These are phyloP conservation scores for Blastobotrys buckinghamii DNA, from an alignment of 1,139 yeast species.

Conservation along the genomic window DNA sequence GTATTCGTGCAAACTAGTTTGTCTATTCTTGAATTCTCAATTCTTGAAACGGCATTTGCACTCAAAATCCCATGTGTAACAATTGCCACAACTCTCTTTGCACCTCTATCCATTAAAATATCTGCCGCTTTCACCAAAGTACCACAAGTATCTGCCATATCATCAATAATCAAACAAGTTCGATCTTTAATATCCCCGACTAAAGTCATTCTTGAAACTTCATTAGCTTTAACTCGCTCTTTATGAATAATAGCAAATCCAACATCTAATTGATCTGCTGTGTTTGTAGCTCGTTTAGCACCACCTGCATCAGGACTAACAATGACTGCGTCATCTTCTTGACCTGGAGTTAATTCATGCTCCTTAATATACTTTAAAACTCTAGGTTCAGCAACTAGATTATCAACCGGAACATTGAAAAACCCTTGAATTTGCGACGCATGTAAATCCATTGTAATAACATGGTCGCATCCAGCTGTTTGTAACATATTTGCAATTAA, in stretches of 20 bases:
- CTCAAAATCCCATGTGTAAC: constrained; percentile 93
- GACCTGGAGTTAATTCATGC: constrained; percentile 15
- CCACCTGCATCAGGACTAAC: constrained; percentile 99
- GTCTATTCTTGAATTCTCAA: constrained; percentile 70
- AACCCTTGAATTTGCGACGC: constrained; percentile 99
- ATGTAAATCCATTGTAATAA: constrained; percentile 94
- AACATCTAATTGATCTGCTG: constrained; percentile 86
- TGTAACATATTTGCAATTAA: constrained; percentile 91
- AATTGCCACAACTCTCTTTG: constrained; percentile 81
- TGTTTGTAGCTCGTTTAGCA: constrained; percentile 92
- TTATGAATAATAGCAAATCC: constrained; percentile 95
- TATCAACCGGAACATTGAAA: constrained; percentile 92
- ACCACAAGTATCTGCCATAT: constrained; percentile 99
- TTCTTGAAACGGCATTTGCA: constrained; percentile 76
- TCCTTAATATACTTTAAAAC: constrained; percentile 77
- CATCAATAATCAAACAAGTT: constrained; percentile 86
- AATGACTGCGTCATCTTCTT: constrained; percentile 59
- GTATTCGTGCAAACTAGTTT: constrained; percentile 90
- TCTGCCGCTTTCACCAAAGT: constrained; percentile 95
- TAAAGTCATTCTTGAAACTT: constrained; percentile 87
- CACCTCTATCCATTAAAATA: constrained; percentile 70
- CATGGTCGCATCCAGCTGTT: constrained; percentile 95
- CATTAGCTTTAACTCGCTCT: constrained; percentile 92
- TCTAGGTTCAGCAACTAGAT: constrained; percentile 90
- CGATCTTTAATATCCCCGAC: constrained; percentile 91